Conservation (phyloP, 805 yeast genomes). For the Novakomyces olei region DNA sequence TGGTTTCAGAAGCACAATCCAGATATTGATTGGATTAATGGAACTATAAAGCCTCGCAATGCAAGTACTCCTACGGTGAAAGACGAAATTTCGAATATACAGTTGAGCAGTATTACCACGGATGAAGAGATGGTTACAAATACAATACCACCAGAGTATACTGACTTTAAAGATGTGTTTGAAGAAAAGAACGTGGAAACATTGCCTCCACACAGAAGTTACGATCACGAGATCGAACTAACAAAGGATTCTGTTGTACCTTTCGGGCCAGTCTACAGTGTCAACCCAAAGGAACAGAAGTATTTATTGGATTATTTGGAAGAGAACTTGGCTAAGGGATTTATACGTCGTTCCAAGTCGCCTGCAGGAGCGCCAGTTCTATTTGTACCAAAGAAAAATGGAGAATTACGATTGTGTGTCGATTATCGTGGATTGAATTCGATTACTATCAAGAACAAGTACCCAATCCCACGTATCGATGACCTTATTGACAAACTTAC, state of each 20-base stretch:
- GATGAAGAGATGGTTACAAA: not conserved
- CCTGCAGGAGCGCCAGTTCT: slow-evolving; percentile 7
- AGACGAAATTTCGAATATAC: not conserved
- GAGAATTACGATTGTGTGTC: slow-evolving; percentile 9
- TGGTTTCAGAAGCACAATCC: not conserved
- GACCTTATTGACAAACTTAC: slow-evolving; percentile 6
- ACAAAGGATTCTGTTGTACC: not conserved
- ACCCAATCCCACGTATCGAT: slow-evolving; percentile 9
- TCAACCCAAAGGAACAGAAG: not conserved
- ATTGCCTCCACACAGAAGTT: not conserved
- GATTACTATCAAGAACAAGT: slow-evolving; percentile 8
- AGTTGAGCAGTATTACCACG: not conserved
- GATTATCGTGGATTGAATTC: slow-evolving; percentile 10
- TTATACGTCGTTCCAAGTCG: not conserved
- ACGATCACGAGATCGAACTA: not conserved
- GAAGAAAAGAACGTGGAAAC: not conserved
- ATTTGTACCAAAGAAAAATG: slow-evolving; percentile 10
- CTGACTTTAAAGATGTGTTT: not conserved
- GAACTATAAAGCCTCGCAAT: not conserved
- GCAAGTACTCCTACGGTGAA: not conserved
- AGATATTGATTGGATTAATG: not conserved
- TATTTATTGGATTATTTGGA: not conserved
- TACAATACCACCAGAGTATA: no score
- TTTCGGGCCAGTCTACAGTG: not conserved
- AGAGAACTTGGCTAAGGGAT: not conserved